phyloP scores from a whole-genome alignment of 192 early-diverging fungal species.

The Coemansia sp. region DNA sequence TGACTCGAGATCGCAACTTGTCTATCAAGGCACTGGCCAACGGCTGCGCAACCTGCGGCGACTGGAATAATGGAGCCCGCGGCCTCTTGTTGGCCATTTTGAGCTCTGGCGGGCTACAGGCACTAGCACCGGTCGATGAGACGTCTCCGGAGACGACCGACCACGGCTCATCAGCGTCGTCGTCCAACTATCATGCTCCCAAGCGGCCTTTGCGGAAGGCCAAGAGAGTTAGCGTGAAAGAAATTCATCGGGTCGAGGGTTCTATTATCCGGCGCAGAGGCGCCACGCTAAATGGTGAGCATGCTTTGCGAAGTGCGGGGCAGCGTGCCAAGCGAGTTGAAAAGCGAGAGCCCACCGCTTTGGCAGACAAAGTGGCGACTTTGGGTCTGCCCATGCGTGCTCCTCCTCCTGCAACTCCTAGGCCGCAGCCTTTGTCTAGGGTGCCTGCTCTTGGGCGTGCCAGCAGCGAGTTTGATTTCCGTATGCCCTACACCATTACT shows the following conservation, averaged over 20 bases:
- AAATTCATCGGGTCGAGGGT: background rate
- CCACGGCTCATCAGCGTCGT: background rate
- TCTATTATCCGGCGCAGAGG: background rate
- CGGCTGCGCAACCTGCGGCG: conserved; percentile 41
- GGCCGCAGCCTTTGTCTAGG: background rate
- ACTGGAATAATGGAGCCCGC: conserved; percentile 13
- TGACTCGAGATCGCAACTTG: conserved; percentile 44
- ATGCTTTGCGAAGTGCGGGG: background rate
- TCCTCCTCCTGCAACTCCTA: background rate
- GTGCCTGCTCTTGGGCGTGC: background rate
- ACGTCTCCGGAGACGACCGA: background rate
- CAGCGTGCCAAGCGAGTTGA: background rate
- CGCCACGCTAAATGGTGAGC: background rate
- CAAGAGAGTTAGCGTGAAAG: background rate
- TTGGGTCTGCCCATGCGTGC: background rate
- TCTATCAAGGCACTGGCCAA: conserved; percentile 43
- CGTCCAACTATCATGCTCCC: background rate
- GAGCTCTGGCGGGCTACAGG: background rate
- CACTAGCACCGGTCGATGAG: background rate
- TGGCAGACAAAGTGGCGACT: background rate
- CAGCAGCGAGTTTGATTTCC: background rate
- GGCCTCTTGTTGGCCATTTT: conserved; percentile 26
- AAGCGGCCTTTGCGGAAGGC: background rate
- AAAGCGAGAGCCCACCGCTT: background rate
- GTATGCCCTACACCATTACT: background rate